These are phyloP conservation scores for Aspergillus fijiensis DNA, from an alignment of 2,329 filamentous ascomycete genomes.

Conservation along the genomic window DNA sequence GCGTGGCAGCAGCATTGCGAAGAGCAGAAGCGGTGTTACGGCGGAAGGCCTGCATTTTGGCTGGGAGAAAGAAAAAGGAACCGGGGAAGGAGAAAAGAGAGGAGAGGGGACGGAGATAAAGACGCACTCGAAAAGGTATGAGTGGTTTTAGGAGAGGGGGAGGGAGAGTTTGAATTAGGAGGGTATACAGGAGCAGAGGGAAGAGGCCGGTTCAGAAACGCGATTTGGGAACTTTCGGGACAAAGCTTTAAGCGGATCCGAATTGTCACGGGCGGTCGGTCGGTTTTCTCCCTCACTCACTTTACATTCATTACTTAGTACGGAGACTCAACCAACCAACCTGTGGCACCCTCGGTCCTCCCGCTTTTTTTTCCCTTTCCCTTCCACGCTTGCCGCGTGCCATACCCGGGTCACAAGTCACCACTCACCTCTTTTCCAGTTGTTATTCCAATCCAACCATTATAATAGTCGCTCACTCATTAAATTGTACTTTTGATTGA, in stretches of 20 bases:
- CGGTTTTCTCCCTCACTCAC: conserved; percentile 20
- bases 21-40: conserved; percentile 70
- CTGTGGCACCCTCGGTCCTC: conserved; percentile 5
- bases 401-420: neutral
- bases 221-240: conserved; percentile 34
- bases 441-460: neutral
- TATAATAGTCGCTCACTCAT: neutral
- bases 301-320: neutral
- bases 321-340: too few relatives aligned
- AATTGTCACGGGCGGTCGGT: conserved; percentile 30
- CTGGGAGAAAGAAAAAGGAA: conserved; percentile 6
- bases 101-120: conserved; percentile 18
- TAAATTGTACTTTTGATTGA: too few relatives aligned
- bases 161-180: conserved; percentile 10
- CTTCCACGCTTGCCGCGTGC: neutral
- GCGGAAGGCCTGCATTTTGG: conserved; percentile 77
- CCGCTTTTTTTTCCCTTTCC: conserved; percentile 23
- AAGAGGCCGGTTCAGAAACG: conserved; percentile 16
- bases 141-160: conserved; percentile 4
- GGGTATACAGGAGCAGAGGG: conserved; percentile 19
- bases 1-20: conserved; percentile 59
- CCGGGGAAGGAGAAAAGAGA: conserved; percentile 12
- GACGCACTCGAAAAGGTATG: neutral
- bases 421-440: too few relatives aligned
- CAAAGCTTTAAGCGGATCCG: conserved; percentile 41